phyloP scores from a whole-genome alignment of 441 rosid genomes.

The Biscutella laevigata region DNA sequence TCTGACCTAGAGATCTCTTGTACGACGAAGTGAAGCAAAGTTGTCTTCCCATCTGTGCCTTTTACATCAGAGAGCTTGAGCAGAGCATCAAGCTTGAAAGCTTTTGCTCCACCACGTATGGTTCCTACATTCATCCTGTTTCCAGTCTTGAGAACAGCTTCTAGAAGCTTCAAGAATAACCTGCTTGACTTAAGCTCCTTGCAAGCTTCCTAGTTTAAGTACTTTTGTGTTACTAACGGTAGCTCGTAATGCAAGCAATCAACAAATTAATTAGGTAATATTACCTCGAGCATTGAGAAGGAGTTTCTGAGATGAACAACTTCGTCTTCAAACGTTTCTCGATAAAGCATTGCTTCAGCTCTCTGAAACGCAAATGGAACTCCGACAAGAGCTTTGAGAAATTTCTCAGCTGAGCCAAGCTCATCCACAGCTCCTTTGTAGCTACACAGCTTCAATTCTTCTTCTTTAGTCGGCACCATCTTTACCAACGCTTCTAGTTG shows the following conservation, averaged over 20 bases:
- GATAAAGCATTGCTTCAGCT: slow-evolving; percentile 83
- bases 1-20: slow-evolving; percentile 83
- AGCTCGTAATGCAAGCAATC: slow-evolving; percentile 4
- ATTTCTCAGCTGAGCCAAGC: slow-evolving; percentile 76
- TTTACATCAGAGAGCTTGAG: slow-evolving; percentile 91
- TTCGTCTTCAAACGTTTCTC: slow-evolving; percentile 86
- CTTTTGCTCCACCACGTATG: slow-evolving; percentile 84
- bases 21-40: slow-evolving; percentile 84
- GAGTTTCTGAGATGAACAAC: slow-evolving; percentile 79
- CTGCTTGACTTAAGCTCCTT: slow-evolving; percentile 89
- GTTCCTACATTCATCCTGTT: slow-evolving; percentile 95
- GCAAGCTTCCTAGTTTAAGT: slow-evolving; percentile 69
- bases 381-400: slow-evolving; percentile 45
- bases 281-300: slow-evolving; percentile 85
- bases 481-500: slow-evolving; percentile 80
- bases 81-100: slow-evolving; percentile 87
- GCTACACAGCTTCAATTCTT: slow-evolving; percentile 59
- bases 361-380: slow-evolving; percentile 65
- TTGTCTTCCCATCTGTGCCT: slow-evolving; percentile 85
- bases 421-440: slow-evolving; percentile 65
- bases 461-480: slow-evolving; percentile 92
- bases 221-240: slow-evolving; percentile 12
- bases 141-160: slow-evolving; percentile 90
- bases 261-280: neutral
- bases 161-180: slow-evolving; percentile 75